These are phyloP conservation scores for Coniferiporia weirii DNA, from an alignment of 1,284 basidiomycete species.

Conservation along the genomic window DNA sequence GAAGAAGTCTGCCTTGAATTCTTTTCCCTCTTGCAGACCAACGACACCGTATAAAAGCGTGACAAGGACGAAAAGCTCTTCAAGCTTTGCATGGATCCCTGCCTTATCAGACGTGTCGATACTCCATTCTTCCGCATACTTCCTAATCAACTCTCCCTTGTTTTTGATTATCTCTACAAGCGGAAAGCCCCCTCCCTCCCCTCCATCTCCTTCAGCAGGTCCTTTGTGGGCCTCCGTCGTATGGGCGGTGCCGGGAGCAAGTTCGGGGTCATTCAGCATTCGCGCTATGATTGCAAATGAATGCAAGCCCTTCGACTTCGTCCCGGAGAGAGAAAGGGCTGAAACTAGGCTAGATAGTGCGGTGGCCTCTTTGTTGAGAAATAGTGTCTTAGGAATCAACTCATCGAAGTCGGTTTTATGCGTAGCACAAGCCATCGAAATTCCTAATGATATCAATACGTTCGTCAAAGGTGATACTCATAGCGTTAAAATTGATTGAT, in stretches of 20 bases:
- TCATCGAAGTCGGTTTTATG: slow-evolving; percentile 5
- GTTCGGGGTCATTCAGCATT: slow-evolving; percentile 38
- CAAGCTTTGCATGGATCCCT: slow-evolving; percentile 30
- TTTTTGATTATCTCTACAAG: slow-evolving; percentile 28
- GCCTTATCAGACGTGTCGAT: slow-evolving; percentile 25
- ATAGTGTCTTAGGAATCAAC: slow-evolving; percentile 6
- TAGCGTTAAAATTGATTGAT: background rate
- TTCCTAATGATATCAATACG: background rate
- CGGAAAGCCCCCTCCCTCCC: slow-evolving; percentile 20
- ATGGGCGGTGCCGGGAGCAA: slow-evolving; percentile 23
- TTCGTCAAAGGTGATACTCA: too few relatives aligned
- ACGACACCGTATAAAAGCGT: slow-evolving; percentile 38
- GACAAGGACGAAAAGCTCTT: slow-evolving; percentile 38
- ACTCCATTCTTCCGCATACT: slow-evolving; percentile 47
- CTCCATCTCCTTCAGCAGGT: slow-evolving; percentile 15
- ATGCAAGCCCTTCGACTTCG: slow-evolving; percentile 22
- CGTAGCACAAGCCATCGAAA: slow-evolving; percentile 12
- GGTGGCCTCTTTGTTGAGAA: slow-evolving; percentile 1
- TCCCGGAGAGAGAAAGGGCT: background rate
- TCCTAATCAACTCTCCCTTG: slow-evolving; percentile 36
- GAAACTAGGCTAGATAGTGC: background rate
- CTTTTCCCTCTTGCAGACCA: slow-evolving; percentile 28
- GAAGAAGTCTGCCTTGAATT: slow-evolving; percentile 6
- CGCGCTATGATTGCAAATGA: slow-evolving; percentile 44
- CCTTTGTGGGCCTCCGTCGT: background rate